Evolutionary conservation across 2,329 filamentous ascomycete species (phyloP).

Genomic region (Pleurostoma richardsiae): DNA sequence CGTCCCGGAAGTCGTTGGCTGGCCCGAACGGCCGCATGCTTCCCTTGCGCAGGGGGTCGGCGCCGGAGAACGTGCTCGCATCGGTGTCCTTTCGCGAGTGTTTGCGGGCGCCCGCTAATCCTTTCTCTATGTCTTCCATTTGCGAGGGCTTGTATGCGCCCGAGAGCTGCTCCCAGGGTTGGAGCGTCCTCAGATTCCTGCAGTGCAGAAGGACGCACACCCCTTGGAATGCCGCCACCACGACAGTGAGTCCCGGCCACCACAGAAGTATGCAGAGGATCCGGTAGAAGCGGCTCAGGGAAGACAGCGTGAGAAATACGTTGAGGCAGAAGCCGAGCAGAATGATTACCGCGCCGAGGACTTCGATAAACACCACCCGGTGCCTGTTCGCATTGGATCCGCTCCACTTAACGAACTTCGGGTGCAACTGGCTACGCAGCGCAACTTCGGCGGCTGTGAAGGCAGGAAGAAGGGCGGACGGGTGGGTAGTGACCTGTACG

Average conservation of each 20-base stretch:
- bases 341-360: slow-evolving; percentile 14
- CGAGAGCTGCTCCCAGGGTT: slow-evolving; percentile 30
- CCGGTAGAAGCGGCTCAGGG: slow-evolving; percentile 17
- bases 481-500: slow-evolving; percentile 35
- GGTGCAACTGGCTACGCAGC: slow-evolving; percentile 29
- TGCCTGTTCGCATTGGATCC: slow-evolving; percentile 30
- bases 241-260: slow-evolving; percentile 25
- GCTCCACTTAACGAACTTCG: slow-evolving; percentile 31
- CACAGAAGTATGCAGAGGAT: slow-evolving; percentile 23
- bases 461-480: slow-evolving; percentile 33
- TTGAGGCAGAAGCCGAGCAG: slow-evolving; percentile 21
- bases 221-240: slow-evolving; percentile 27
- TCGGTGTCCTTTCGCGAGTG: slow-evolving; percentile 5
- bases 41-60: slow-evolving; percentile 18
- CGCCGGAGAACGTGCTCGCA: slow-evolving; percentile 7
- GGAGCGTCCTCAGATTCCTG: slow-evolving; percentile 23
- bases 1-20: slow-evolving; percentile 22
- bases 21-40: slow-evolving; percentile 27
- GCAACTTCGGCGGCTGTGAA: slow-evolving; percentile 28
- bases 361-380: slow-evolving; percentile 21
- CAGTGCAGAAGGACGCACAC: slow-evolving; percentile 29
- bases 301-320: slow-evolving; percentile 24
- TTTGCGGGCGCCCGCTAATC: not conserved
- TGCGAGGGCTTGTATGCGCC: not conserved
- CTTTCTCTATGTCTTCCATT: not conserved